Percentiles rank a stretch among this genome's conserved stretches.
phyloP scores from a whole-genome alignment of 2,329 filamentous ascomycete genomes.

The Whalleya microplaca region DNA sequence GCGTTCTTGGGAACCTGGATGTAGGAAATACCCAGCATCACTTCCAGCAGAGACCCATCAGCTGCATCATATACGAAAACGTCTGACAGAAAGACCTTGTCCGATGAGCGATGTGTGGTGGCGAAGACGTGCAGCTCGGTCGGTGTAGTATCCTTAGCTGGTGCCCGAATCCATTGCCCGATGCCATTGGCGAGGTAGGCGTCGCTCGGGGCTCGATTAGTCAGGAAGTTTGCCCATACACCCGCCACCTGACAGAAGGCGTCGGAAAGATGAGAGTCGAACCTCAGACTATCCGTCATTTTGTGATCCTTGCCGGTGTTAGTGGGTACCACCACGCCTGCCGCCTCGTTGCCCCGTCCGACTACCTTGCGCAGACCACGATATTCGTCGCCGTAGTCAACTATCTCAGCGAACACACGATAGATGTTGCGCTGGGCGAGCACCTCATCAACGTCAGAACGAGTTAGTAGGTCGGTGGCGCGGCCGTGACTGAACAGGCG shows the following conservation, averaged over 20 bases:
- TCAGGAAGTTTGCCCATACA: slow-evolving; percentile 41
- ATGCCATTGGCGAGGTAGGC: slow-evolving; percentile 38
- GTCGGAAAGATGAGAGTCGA: slow-evolving; percentile 26
- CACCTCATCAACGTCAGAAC: slow-evolving; percentile 34
- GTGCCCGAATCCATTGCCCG: slow-evolving; percentile 21
- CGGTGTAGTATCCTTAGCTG: slow-evolving; percentile 6
- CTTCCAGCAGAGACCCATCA: slow-evolving; percentile 34
- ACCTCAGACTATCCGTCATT: too few species aligned
- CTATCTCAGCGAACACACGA: slow-evolving; percentile 39
- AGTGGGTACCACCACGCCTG: slow-evolving; percentile 34
- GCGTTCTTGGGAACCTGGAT: slow-evolving; percentile 27
- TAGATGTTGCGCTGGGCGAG: slow-evolving; percentile 44
- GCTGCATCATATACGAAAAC: slow-evolving; percentile 39
- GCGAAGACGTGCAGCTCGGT: slow-evolving; percentile 33
- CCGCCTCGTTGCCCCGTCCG: slow-evolving; percentile 32
- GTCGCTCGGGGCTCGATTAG: slow-evolving; percentile 19
- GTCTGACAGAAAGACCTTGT: slow-evolving; percentile 34
- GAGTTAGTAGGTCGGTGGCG: slow-evolving; percentile 14
- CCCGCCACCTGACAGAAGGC: slow-evolving; percentile 40
- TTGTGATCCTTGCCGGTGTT: background rate
- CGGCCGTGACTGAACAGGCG: slow-evolving; percentile 23
- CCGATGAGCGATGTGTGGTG: slow-evolving; percentile 22
- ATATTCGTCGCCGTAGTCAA: slow-evolving; percentile 41
- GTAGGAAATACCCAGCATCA: slow-evolving; percentile 39
- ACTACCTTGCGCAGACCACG: slow-evolving; percentile 40